phyloP scores from a whole-genome alignment of 2,329 filamentous ascomycete species.

The Monosporascus sp. region DNA sequence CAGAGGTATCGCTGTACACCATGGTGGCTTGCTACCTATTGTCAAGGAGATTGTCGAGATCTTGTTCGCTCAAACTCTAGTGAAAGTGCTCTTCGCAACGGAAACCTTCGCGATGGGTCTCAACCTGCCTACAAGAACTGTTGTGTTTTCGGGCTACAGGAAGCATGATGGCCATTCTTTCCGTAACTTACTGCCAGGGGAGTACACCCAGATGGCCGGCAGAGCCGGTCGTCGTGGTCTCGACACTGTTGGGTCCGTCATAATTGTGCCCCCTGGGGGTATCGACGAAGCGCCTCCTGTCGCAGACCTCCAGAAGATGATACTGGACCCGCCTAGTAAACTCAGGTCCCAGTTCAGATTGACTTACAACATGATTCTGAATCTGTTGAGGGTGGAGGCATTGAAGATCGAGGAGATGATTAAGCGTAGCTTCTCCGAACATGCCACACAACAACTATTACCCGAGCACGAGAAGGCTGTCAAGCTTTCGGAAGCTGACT shows the following conservation, averaged over 20 bases:
- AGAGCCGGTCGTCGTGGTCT: slow-evolving; percentile 88
- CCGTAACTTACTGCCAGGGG: slow-evolving; percentile 83
- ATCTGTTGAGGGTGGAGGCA: slow-evolving; percentile 88
- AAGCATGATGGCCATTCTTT: slow-evolving; percentile 95
- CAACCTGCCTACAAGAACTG: slow-evolving; percentile 90
- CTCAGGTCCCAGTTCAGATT: slow-evolving; percentile 92
- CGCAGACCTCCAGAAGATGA: slow-evolving; percentile 82
- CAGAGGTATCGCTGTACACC: slow-evolving; percentile 90
- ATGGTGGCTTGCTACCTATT: slow-evolving; percentile 89
- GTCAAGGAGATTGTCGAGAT: slow-evolving; percentile 98
- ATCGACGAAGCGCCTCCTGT: slow-evolving; percentile 85
- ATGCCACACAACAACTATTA: slow-evolving; percentile 88
- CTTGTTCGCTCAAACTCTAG: slow-evolving; percentile 86
- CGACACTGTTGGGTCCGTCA: slow-evolving; percentile 88
- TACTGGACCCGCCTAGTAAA: slow-evolving; percentile 91
- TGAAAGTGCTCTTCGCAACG: slow-evolving; percentile 95
- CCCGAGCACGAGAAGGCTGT: slow-evolving; percentile 96
- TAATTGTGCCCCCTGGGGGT: slow-evolving; percentile 77
- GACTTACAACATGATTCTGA: slow-evolving; percentile 99
- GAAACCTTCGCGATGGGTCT: slow-evolving; percentile 99
- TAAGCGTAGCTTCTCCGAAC: slow-evolving; percentile 97
- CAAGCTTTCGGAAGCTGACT: slow-evolving; percentile 82
- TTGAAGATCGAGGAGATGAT: slow-evolving; percentile 99
- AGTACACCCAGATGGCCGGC: slow-evolving; percentile 98
- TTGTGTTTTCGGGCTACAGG: slow-evolving; percentile 94